phyloP scores from a whole-genome alignment of 148 eudicot species.

The Diospyros kaki region DNA sequence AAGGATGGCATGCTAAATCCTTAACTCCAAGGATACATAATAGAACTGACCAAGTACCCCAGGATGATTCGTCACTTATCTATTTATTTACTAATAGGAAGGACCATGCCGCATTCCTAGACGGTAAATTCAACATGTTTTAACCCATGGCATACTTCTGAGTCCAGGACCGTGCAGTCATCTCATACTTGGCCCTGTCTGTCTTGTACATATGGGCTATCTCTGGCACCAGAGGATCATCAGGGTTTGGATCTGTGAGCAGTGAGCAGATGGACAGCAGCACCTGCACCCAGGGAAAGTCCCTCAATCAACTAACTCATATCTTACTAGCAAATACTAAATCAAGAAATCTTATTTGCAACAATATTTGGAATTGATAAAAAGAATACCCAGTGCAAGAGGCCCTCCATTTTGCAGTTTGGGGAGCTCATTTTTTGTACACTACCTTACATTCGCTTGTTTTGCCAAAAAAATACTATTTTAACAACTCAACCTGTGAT shows the following conservation, averaged over 20 bases:
- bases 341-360: no score
- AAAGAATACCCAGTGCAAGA: no score
- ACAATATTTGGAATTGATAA: no score
- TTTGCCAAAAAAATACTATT: no score
- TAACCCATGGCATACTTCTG: constrained; percentile 45
- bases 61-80: constrained; percentile 1
- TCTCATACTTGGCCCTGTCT: constrained; percentile 42
- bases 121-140: neutral
- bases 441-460: no score
- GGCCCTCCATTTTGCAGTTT: no score
- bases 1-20: neutral
- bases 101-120: neutral
- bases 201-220: constrained; percentile 52
- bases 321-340: no score
- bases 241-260: constrained; percentile 48
- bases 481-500: no score
- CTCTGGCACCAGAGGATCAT: constrained; percentile 50
- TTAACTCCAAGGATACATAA: constrained; percentile 9
- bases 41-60: neutral
- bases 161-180: constrained; percentile 52
- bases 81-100: constrained; percentile 16
- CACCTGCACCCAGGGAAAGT: constrained; percentile 23
- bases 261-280: constrained; percentile 43
- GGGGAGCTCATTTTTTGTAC: no score
- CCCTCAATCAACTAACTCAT: neutral